Conservation (phyloP, 768 basidiomycete species). For the Rhodotorula graminis region DNA sequence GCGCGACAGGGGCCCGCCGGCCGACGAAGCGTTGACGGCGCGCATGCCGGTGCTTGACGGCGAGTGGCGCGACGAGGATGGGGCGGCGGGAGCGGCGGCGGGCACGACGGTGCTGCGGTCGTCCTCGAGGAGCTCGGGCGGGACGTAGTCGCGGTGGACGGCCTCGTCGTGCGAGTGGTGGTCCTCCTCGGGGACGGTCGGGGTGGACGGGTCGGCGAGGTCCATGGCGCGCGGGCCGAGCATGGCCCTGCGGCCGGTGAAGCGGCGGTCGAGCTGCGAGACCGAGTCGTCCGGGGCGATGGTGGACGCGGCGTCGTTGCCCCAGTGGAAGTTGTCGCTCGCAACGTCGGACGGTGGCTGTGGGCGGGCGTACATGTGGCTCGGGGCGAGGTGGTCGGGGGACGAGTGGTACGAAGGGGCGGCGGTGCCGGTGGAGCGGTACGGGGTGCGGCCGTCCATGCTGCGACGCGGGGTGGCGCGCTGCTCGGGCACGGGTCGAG, state of each 20-base stretch:
- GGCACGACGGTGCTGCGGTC: conserved; percentile 30
- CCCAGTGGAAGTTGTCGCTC: conserved; percentile 25
- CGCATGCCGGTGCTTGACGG: background rate
- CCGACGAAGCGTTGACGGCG: conserved; percentile 7
- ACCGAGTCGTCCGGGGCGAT: conserved; percentile 35
- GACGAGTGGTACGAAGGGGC: background rate
- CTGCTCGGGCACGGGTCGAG: no score
- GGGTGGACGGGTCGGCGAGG: background rate
- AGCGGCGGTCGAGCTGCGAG: conserved; percentile 29
- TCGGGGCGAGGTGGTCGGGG: conserved; percentile 2
- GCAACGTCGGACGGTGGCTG: conserved; percentile 14
- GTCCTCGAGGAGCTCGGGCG: conserved; percentile 30
- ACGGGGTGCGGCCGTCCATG: background rate
- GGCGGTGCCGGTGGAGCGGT: no score
- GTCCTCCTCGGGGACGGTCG: conserved; percentile 11
- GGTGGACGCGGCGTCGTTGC: conserved; percentile 32
- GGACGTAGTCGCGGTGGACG: conserved; percentile 21
- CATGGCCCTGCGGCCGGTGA: conserved; percentile 15
- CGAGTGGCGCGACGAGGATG: background rate
- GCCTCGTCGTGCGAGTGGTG: background rate
- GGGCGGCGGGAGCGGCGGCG: background rate
- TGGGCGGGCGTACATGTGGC: conserved; percentile 26
- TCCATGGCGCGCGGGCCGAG: conserved; percentile 29
- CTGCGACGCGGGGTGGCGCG: background rate
- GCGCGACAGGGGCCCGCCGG: conserved; percentile 12